phyloP scores from a whole-genome alignment of 1,139 yeast genomes.

The Groenewaldozyma auringiensis region DNA sequence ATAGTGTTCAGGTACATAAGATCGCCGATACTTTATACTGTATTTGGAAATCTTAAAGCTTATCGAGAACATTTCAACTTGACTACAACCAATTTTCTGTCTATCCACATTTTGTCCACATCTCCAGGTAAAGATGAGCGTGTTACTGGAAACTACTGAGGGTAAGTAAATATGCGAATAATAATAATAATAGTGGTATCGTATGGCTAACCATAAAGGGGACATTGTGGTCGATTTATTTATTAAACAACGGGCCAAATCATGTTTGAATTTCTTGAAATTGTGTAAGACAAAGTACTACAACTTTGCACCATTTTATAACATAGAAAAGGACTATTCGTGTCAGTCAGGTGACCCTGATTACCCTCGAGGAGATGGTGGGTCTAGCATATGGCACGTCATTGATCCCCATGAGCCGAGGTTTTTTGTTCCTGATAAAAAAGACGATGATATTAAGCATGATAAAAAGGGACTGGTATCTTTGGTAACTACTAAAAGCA shows the following conservation, averaged over 20 bases:
- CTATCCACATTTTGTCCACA: not conserved
- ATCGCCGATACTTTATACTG: too few species aligned
- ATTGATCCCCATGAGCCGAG: conserved; percentile 16
- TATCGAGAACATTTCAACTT: too few species aligned
- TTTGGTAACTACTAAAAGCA: conserved; percentile 23
- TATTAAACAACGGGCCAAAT: conserved; percentile 33
- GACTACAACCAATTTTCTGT: too few species aligned
- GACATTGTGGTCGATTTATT: conserved; percentile 49
- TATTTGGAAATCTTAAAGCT: too few species aligned
- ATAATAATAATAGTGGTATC: too few species aligned
- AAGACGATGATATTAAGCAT: conserved; percentile 18
- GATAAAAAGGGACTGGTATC: conserved; percentile 36
- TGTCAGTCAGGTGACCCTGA: conserved; percentile 45
- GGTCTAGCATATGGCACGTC: conserved; percentile 32
- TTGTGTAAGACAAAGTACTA: conserved; percentile 48
- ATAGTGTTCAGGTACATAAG: too few species aligned
- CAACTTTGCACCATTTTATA: conserved; percentile 45
- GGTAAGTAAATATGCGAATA: conserved; percentile 36
- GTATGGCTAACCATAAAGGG: conserved; percentile 24
- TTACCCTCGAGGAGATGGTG: conserved; percentile 36
- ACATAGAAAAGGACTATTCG: conserved; percentile 34
- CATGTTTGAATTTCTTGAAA: conserved; percentile 45
- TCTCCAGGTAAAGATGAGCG: conserved; percentile 39
- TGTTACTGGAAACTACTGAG: conserved; percentile 47
- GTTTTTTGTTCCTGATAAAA: conserved; percentile 19